phyloP scores from a whole-genome alignment of 2,329 filamentous ascomycete genomes.

The Ophiostoma angusticollis region DNA sequence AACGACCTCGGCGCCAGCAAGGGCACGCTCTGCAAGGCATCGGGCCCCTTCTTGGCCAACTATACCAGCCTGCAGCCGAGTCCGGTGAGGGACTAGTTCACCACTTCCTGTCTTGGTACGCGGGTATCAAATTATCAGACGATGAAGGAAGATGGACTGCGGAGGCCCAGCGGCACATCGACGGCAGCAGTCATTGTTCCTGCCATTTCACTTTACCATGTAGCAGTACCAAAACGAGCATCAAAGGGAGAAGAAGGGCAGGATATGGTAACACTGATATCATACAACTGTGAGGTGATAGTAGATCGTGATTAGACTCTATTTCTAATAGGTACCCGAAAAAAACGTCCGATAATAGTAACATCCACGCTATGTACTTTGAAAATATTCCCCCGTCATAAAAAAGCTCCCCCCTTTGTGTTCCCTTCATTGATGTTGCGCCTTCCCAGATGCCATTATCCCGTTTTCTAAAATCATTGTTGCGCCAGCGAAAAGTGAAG shows the following conservation, averaged over 20 bases:
- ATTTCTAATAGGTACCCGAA: too few relatives aligned
- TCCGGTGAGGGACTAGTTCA: conserved; percentile 6
- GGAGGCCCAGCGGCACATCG: too few relatives aligned
- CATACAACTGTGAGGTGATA: too few relatives aligned
- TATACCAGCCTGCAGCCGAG: conserved; percentile 15
- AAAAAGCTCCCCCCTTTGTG: not conserved
- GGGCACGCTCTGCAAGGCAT: conserved; percentile 7
- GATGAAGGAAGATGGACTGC: too few relatives aligned
- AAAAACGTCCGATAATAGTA: too few relatives aligned
- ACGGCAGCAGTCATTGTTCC: too few relatives aligned
- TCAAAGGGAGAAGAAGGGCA: not conserved
- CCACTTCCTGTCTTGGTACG: too few relatives aligned
- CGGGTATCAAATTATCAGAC: too few relatives aligned
- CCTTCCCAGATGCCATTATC: conserved; percentile 6
- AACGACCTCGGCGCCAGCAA: not conserved
- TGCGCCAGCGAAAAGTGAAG: not conserved
- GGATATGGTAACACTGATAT: not conserved
- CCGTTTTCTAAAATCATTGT: not conserved
- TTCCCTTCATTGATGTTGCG: not conserved
- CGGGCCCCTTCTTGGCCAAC: conserved; percentile 3
- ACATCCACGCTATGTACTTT: conserved; percentile 3
- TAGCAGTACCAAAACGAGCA: too few relatives aligned
- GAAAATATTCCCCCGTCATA: not conserved
- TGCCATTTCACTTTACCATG: too few relatives aligned
- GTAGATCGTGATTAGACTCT: too few relatives aligned